Percentiles rank a stretch among this genome's conserved stretches.
phyloP scores from a whole-genome alignment of 352 stramenopile species.

The Globisporangium paroecandrum region DNA sequence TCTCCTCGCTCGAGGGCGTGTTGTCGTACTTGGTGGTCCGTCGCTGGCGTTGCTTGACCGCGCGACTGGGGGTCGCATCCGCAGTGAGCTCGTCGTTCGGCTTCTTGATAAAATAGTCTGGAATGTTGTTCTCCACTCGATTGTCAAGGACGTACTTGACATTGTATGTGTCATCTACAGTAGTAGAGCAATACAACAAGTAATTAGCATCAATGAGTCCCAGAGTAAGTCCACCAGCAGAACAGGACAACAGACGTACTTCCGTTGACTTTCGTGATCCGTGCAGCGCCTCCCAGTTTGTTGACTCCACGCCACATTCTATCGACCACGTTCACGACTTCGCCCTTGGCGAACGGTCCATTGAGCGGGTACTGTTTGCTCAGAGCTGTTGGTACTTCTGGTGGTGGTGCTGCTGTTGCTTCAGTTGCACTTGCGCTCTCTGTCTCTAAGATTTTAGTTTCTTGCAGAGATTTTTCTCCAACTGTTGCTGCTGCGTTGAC shows the following conservation, averaged over 20 bases:
- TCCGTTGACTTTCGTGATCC: constrained; percentile 62
- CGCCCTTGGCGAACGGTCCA: constrained; percentile 45
- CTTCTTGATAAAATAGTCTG: constrained; percentile 36
- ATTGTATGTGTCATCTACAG: constrained; percentile 42
- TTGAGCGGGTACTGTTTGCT: constrained; percentile 21
- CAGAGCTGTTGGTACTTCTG: not conserved
- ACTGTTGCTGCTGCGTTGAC: not conserved
- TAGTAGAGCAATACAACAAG: constrained; percentile 7
- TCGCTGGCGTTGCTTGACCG: constrained; percentile 25
- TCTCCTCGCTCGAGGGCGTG: constrained; percentile 11
- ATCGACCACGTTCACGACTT: constrained; percentile 84
- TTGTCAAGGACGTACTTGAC: constrained; percentile 59
- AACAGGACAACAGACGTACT: constrained; percentile 19
- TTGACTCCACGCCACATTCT: constrained; percentile 92
- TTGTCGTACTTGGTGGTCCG: constrained; percentile 9
- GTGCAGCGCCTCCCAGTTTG: constrained; percentile 84
- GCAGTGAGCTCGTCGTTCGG: constrained; percentile 34
- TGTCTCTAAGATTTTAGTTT: not conserved
- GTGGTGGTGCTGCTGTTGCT: not conserved
- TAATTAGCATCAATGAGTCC: not conserved
- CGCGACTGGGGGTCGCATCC: constrained; percentile 38
- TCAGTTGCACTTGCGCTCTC: constrained; percentile 10
- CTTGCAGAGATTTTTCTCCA: not conserved
- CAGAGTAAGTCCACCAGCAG: not conserved
- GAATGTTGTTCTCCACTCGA: constrained; percentile 28